Evolutionary conservation across 139 green algal genomes (phyloP), one percentile per base, ranked within the genome.

Genomic region (Tetradesmus lagerheimii): DNA sequence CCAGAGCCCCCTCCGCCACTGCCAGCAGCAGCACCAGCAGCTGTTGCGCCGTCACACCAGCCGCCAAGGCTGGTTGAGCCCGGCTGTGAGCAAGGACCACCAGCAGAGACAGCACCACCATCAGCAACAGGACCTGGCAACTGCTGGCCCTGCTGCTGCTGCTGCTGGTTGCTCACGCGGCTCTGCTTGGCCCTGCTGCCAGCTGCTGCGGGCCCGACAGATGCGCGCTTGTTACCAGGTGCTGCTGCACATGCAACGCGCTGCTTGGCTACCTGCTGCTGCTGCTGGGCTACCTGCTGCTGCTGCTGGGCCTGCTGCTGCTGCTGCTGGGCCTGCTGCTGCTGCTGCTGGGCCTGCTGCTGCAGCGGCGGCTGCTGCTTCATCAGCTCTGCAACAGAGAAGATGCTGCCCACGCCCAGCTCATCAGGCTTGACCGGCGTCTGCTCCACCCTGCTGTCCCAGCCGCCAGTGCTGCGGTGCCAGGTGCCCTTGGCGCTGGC

Each of bases 401-500:
- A 87, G 31, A 87, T 64, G 18, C 31, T 77, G 15, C 81, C 81
- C 31, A 20, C 34, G 18, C 31, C 35, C 34, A 53, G 4, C 11
- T 77, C 81, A 87, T 77, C 81, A 23, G 31, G 18, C 35, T 50
- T 77, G 2, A 77, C 5, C 2, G 50, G 81, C 29, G 81, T 87
- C 53, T 87, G 81, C 50, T 78, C 50, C 23, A 35, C 12, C 53
- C 81, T 35, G 81, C 34, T 77, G 43, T 77, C 53, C 81, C 81
- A 87, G 81, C 81, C 34, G 25, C 81, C 81, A 27, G 34, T 53
- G 81, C 81, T 87, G 81, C 34, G 9, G 64, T 87, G 81, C 81
- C 81, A 87, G 5, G 81, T 87, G 34, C 81, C 81, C 16, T 25
- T 38, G 34, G 37, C 62, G 16, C 50, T 87, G 5, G 47, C 74